A percentile compares a stretch with the other conserved stretches of the same genome.
phyloP scores from a whole-genome alignment of 192 early-diverging fungal genomes.

The Thoreauomyces humboldtii region DNA sequence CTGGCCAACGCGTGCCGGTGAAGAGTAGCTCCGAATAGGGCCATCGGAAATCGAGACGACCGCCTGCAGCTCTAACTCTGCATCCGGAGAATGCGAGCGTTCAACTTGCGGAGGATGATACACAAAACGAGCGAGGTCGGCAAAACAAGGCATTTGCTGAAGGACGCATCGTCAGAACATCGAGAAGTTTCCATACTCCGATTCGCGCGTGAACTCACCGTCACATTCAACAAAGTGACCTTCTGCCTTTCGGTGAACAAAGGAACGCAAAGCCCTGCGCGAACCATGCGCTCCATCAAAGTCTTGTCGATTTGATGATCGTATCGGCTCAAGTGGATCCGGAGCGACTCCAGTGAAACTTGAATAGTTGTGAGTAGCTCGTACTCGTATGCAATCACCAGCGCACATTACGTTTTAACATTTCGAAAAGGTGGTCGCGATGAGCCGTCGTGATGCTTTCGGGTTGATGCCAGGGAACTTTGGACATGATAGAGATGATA shows the following conservation, averaged over 20 bases:
- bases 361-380: background rate
- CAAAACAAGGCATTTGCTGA: slow-evolving; percentile 37
- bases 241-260: slow-evolving; percentile 78
- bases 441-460: slow-evolving; percentile 60
- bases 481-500: slow-evolving; percentile 67
- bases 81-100: background rate
- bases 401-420: slow-evolving; percentile 50
- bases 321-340: slow-evolving; percentile 55
- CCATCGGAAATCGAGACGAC: no score
- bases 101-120: slow-evolving; percentile 27
- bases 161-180: background rate
- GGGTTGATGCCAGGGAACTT: slow-evolving; percentile 72
- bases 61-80: no score
- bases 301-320: slow-evolving; percentile 58
- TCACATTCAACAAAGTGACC: slow-evolving; percentile 49
- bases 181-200: slow-evolving; percentile 8
- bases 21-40: no score
- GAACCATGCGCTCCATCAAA: slow-evolving; percentile 53
- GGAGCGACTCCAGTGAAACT: slow-evolving; percentile 67
- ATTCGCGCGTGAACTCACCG: slow-evolving; percentile 31
- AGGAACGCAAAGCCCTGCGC: slow-evolving; percentile 65
- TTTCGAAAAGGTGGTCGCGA: slow-evolving; percentile 71
- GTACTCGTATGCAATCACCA: no score
- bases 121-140: slow-evolving; percentile 33
- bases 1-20: no score